phyloP scores from a whole-genome alignment of 768 basidiomycete species.

The Scleroderma bovista region DNA sequence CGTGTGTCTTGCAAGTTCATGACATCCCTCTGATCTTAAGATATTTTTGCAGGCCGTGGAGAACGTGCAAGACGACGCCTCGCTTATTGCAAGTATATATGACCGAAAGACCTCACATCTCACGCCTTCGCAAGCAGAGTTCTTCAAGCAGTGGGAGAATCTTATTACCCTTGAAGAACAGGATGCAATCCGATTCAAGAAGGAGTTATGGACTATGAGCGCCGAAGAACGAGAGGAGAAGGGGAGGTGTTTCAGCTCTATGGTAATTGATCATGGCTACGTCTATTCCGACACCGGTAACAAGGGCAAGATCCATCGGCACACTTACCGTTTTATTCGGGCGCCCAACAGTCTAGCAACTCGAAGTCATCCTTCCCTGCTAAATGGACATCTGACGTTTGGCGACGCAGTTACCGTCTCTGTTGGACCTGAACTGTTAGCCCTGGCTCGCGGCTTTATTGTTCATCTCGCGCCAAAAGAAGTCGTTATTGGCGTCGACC shows the following conservation, averaged over 20 bases:
- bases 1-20: constrained; percentile 3
- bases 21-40: background rate
- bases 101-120: constrained; percentile 78
- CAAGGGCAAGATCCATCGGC: constrained; percentile 64
- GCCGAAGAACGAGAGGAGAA: constrained; percentile 72
- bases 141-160: constrained; percentile 90
- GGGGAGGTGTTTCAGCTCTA: constrained; percentile 80
- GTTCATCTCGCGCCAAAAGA: constrained; percentile 57
- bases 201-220: constrained; percentile 91
- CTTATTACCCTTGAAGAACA: constrained; percentile 84
- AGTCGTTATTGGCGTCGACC: constrained; percentile 80
- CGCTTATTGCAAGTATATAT: constrained; percentile 64
- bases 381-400: constrained; percentile 71
- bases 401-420: constrained; percentile 88
- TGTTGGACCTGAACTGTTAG: constrained; percentile 80
- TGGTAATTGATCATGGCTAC: constrained; percentile 58
- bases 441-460: constrained; percentile 80
- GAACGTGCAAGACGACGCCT: constrained; percentile 44
- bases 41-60: constrained; percentile 57
- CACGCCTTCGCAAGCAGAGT: constrained; percentile 55
- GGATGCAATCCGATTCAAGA: constrained; percentile 76
- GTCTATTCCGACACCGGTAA: constrained; percentile 13
- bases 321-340: constrained; percentile 69
- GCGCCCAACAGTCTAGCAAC: constrained; percentile 11
- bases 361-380: constrained; percentile 34